Base-by-base conservation (phyloP, 2,329 filamentous ascomycete genomes). In the Dendryphion nanum region DNA sequence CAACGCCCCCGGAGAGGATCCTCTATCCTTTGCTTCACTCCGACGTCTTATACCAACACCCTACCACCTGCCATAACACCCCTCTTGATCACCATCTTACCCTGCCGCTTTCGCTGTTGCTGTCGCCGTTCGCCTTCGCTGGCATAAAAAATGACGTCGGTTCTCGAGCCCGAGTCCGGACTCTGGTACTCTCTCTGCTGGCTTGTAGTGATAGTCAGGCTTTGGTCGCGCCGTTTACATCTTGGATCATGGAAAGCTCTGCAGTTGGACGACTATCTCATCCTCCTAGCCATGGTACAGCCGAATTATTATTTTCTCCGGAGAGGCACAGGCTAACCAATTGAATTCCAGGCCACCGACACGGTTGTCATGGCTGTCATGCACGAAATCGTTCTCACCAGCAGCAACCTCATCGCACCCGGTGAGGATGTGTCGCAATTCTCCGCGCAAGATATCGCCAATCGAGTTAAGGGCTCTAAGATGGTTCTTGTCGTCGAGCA, bases 401-500 rank as follows among this genome's bases (percentile, higher is more conserved):
- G 47, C 33, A 62, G 59, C 40, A 68, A 68, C 26, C 53, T 68
- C 19, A 58, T 67, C 18, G 51, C 54, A 4, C 62, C 63, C 4
- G 54, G 45, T 20, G 53, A 57, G 16, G 55, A 66, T 30, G 50
- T 61, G 4, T 52, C 56, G 1, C 31, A 41, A 4, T 64, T 64
- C 18, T 54, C 52, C 13, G 56, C 65, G 0, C 45, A 67, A 3
- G 68, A 72, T 6, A 64, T 69, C n/a, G 35, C 57, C 1, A 45
- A 53, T 18, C 71, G 74, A 12, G 59, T 75, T 4, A 71, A 66
- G 33, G 77, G 77, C n/a, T 77, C 74, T 50, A 77, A 77, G 47
- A 69, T 77, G 51, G 73, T 76, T 1, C 61, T 79, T 37, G 72
- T 73, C 0, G 69, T 74, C 12, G 77, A 79, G 45, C 68, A 78